These are phyloP conservation scores for Euphorbia pulcherrima DNA, from an alignment of 345 rosid genomes.

Conservation along the genomic window DNA sequence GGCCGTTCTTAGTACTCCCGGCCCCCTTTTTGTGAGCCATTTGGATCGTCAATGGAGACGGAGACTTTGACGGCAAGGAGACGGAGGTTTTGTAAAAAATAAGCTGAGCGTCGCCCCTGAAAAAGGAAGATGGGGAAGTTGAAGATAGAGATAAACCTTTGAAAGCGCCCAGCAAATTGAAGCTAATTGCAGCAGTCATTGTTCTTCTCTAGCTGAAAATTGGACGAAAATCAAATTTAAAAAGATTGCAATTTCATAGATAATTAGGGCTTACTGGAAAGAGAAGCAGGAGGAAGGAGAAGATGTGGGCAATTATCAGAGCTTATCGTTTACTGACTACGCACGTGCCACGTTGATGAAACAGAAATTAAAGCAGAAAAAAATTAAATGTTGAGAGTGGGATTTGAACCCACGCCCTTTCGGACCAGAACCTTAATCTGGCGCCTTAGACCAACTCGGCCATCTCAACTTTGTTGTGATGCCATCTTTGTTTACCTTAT, in stretches of 20 bases:
- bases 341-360: too few relatives aligned
- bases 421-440: conserved; percentile 99
- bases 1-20: conserved; percentile 99
- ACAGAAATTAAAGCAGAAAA: not conserved
- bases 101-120: conserved; percentile 42
- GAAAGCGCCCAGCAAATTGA: conserved; percentile 58
- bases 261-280: conserved; percentile 1
- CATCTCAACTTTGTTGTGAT: conserved; percentile 48
- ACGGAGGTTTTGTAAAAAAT: conserved; percentile 31
- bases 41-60: conserved; percentile 60
- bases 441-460: conserved; percentile 99
- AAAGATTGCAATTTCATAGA: not conserved
- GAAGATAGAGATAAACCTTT: conserved; percentile 57
- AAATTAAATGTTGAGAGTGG: conserved; percentile 65
- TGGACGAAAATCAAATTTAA: not conserved
- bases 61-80: conserved; percentile 36
- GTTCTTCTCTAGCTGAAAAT: not conserved
- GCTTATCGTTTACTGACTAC: not conserved
- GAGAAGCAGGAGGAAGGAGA: not conserved
- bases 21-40: conserved; percentile 98
- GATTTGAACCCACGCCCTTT: conserved; percentile 99
- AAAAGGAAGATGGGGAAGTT: conserved; percentile 50
- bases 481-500: not conserved
- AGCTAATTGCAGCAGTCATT: conserved; percentile 24
- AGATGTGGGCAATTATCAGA: not conserved